Conservation (phyloP, 352 stramenopile genomes). For the Phytophthora pisi region DNA sequence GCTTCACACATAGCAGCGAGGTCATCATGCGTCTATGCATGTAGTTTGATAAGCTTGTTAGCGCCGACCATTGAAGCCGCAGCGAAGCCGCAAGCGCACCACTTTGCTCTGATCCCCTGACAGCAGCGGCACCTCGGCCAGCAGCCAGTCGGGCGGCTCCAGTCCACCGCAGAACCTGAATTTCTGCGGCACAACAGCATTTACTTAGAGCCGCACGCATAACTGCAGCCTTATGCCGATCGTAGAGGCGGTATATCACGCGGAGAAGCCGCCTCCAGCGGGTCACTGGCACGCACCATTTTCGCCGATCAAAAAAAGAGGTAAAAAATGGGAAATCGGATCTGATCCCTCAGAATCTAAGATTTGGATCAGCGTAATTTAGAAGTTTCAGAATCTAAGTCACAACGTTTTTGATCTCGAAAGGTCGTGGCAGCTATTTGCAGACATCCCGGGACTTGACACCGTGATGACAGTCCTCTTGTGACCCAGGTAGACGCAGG, state of each 20-base stretch:
- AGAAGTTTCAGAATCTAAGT: too few species aligned
- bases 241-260: not conserved
- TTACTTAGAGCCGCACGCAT: not conserved
- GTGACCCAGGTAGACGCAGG: slow-evolving; percentile 2
- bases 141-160: slow-evolving; percentile 69
- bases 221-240: not conserved
- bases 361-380: too few species aligned
- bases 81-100: slow-evolving; percentile 14
- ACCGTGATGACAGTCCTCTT: not conserved
- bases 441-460: not conserved
- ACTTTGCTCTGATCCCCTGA: slow-evolving; percentile 27
- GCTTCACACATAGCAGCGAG: slow-evolving; percentile 28
- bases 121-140: slow-evolving; percentile 53
- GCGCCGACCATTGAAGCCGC: not conserved
- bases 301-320: not conserved
- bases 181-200: slow-evolving; percentile 25
- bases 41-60: not conserved
- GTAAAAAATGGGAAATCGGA: not conserved
- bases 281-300: not conserved
- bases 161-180: slow-evolving; percentile 70
- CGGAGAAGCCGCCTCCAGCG: not conserved
- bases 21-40: slow-evolving; percentile 18
- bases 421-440: slow-evolving; percentile 13
- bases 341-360: not conserved
- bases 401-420: not conserved